Base-by-base conservation (phyloP, 1,139 yeast genomes). In the Diutina sp. region DNA sequence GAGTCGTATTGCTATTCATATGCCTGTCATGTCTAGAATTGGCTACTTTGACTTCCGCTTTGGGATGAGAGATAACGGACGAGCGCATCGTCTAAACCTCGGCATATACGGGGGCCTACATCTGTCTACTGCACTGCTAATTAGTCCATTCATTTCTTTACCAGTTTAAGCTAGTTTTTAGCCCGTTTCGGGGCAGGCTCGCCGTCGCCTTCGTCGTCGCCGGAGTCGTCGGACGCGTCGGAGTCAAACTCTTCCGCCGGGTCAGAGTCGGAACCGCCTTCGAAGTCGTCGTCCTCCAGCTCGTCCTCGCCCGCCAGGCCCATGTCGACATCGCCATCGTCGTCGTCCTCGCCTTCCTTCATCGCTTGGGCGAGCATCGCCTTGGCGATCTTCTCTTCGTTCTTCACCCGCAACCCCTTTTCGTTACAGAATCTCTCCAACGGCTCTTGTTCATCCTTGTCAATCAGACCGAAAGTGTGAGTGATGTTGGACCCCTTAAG, bases 201-300 rank as follows among this genome's bases (percentile, higher is more conserved):
- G 51, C 12, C 51, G 18, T 51, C 45, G n/a, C 46, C 47, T 59
- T 57, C 59, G 54, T 71, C 78, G 57, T 66, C 78, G 7, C 61
- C 72, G 9, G 72, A 66, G 35, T 70, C 77, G 18, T 80, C 69
- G 0, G 25, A 21, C 25, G 77, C 93, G 62, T 87, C 90, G 8
- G 93, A 87, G 66, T 90, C 95, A 64, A 78, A 90, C 68, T 90
- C 97, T 69, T 89, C 97, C 3, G 95, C 96, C 54, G 85, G 87
- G 62, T 88, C 96, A 12, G 80, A 76, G 45, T 76, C 85, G 6
- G 83, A 80, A 32, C 78, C 84, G 9, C 80, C 81, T 38, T 83
- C 77, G 69, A 84, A 85, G 63, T 82, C 90, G 61, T 78, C 90
- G 66, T 84, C 87, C 45, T 78, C 86, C 60, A 84, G 79, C 61